Evolutionary conservation across 208 protist genomes (phyloP), one percentile per base, ranked within the genome.

Genomic region (Leishmania martiniquensis): DNA sequence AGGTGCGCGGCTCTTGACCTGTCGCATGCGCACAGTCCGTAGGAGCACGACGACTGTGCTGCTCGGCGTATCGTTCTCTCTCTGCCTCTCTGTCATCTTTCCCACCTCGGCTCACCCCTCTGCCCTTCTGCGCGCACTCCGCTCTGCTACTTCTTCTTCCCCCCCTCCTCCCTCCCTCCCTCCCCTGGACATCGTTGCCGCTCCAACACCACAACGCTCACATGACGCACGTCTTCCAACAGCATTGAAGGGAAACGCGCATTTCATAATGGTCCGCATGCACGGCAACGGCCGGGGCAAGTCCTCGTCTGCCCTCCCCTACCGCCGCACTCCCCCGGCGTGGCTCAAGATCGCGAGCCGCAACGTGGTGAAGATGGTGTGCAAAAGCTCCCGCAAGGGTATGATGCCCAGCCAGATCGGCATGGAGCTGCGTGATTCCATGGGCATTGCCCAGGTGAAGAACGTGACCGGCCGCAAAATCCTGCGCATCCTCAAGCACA

Each of bases 381-480:
- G 88, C 93, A 98, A 99, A 81, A 95, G 99, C 62, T 99, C 99
- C 77, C 98, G 98, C 85, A 99, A 99, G 95, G 99, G 99, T 87
- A 84, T 99, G 67, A 96, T 98, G 68, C 99, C 99, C 74, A 99
- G 99, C 69, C 95, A 98, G 84, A 99, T 99, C 85, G 99, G 99
- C 93, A 97, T 99, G 76, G 91, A 99, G 82, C 96, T 99, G 47
- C 97, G 99, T 93, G 99, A 99, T 93, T 99, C 97, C 37, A 97
- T 99, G 92, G 99, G 99, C 95, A 96, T 99, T 84, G 98, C 98
- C 69, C 97, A 99, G 89, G 97, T 99, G 83, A 98, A 99, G 83
- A 96, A 94, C 80, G 92, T 99, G 78, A 99, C 99, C 57, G 99
- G 99, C 67, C 95, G 87, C 84, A 99, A 99, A 95, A 99, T 99